Evolutionary conservation across 768 basidiomycete genomes (phyloP).

Genomic region (Leccinum disarticulatum): DNA sequence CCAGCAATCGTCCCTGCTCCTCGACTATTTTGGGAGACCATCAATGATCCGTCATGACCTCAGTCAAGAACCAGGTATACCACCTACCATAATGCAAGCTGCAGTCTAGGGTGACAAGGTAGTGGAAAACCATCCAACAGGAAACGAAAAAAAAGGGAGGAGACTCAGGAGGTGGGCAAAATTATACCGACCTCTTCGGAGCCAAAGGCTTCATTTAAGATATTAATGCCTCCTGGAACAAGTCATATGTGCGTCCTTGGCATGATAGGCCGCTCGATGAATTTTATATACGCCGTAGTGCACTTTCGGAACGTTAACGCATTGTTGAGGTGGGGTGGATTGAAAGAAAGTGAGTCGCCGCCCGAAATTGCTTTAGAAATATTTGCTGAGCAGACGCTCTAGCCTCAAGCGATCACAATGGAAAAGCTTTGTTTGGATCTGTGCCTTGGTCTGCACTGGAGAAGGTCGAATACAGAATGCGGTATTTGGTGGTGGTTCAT

Average conservation of each 20-base stretch:
- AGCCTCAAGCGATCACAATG: not conserved
- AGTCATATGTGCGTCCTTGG: not conserved
- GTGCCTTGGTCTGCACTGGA: not conserved
- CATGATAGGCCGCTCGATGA: not conserved
- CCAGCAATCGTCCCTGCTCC: conserved; percentile 11
- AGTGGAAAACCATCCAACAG: not conserved
- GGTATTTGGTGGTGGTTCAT: conserved; percentile 1
- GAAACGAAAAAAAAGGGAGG: not conserved
- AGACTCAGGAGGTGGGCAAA: not conserved
- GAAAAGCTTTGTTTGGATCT: not conserved
- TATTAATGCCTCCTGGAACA: not conserved
- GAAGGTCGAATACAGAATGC: not conserved
- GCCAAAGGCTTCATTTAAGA: not conserved
- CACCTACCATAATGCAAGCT: not conserved
- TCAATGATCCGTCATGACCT: not conserved
- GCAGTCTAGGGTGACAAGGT: not conserved
- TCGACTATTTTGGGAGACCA: not conserved
- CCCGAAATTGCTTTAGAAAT: not conserved
- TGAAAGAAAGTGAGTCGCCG: not conserved
- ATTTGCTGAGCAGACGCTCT: not conserved
- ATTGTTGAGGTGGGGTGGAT: not conserved
- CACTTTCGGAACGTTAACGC: not conserved
- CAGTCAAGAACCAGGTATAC: not conserved
- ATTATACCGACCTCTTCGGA: not conserved
- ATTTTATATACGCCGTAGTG: not conserved